These are phyloP conservation scores for Lachnellula arida DNA, from an alignment of 2,329 filamentous ascomycete genomes.

Conservation along the genomic window DNA sequence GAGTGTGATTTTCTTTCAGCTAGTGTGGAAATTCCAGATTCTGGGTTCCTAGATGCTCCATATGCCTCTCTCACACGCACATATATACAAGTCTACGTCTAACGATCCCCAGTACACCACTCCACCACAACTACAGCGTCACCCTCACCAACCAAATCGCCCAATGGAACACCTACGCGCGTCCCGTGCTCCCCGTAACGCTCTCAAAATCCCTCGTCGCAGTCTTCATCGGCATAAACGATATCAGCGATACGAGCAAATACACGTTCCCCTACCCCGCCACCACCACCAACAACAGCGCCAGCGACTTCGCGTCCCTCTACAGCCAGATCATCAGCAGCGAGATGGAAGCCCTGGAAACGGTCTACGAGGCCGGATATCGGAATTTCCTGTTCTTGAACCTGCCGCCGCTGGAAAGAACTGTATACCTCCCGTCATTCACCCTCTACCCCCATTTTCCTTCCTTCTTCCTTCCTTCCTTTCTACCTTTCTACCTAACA, in stretches of 20 bases:
- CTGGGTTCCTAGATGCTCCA: background rate
- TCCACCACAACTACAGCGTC: slow-evolving; percentile 48
- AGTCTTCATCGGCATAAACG: slow-evolving; percentile 54
- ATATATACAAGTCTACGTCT: background rate
- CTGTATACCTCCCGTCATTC: slow-evolving; percentile 13
- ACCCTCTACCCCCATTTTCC: background rate
- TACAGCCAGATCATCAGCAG: slow-evolving; percentile 40
- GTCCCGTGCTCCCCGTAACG: slow-evolving; percentile 23
- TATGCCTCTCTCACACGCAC: too few relatives aligned
- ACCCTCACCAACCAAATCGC: slow-evolving; percentile 46
- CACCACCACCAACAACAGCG: slow-evolving; percentile 25
- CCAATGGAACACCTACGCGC: slow-evolving; percentile 42
- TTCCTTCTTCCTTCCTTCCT: background rate
- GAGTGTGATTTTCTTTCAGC: slow-evolving; percentile 1
- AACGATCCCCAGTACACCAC: slow-evolving; percentile 35
- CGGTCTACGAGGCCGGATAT: slow-evolving; percentile 41
- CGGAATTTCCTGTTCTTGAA: slow-evolving; percentile 46
- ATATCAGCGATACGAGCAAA: slow-evolving; percentile 46
- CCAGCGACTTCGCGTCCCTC: slow-evolving; percentile 39
- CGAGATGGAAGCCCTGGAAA: slow-evolving; percentile 39
- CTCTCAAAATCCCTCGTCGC: slow-evolving; percentile 41
- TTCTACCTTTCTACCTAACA: too few relatives aligned
- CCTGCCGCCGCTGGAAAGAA: slow-evolving; percentile 46
- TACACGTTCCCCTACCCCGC: slow-evolving; percentile 33
- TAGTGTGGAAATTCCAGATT: background rate